A percentile compares a stretch with the other conserved stretches of the same genome.
These are phyloP conservation scores for Cynara cardunculus DNA, from an alignment of 129 eudicot species.

Conservation along the genomic window DNA sequence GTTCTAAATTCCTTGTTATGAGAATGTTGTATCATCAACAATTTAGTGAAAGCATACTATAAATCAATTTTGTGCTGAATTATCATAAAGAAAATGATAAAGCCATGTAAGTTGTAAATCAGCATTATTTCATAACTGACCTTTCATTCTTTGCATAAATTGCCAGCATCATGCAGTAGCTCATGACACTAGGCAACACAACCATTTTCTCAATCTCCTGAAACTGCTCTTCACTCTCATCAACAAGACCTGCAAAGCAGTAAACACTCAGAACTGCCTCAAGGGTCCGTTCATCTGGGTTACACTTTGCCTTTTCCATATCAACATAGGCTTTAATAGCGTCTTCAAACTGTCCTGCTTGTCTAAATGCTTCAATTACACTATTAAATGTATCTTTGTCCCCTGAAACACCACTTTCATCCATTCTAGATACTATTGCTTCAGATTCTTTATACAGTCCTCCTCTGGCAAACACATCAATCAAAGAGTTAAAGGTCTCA, in stretches of 20 bases:
- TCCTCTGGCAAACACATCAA: slow-evolving; percentile 77
- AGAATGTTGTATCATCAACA: not conserved
- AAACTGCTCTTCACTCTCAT: slow-evolving; percentile 93
- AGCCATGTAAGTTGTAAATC: not conserved
- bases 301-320: slow-evolving; percentile 81
- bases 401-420: slow-evolving; percentile 45
- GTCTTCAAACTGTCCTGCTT: slow-evolving; percentile 84
- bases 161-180: slow-evolving; percentile 96
- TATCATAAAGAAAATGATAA: not conserved
- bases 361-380: slow-evolving; percentile 81
- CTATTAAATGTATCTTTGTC: slow-evolving; percentile 69
- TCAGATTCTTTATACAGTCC: slow-evolving; percentile 82
- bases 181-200: slow-evolving; percentile 82
- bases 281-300: slow-evolving; percentile 79
- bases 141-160: slow-evolving; percentile 74
- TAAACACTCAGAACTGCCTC: slow-evolving; percentile 91
- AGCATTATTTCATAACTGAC: slow-evolving; percentile 35
- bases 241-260: slow-evolving; percentile 93
- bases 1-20: not conserved
- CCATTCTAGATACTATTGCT: slow-evolving; percentile 59
- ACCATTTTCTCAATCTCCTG: slow-evolving; percentile 76
- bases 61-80: not conserved
- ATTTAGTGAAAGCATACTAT: not conserved
- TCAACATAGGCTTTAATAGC: slow-evolving; percentile 90
- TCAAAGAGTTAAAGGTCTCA: slow-evolving; percentile 71